Conservation (phyloP, 352 stramenopile species). For the Nothophytophthora sp. region DNA sequence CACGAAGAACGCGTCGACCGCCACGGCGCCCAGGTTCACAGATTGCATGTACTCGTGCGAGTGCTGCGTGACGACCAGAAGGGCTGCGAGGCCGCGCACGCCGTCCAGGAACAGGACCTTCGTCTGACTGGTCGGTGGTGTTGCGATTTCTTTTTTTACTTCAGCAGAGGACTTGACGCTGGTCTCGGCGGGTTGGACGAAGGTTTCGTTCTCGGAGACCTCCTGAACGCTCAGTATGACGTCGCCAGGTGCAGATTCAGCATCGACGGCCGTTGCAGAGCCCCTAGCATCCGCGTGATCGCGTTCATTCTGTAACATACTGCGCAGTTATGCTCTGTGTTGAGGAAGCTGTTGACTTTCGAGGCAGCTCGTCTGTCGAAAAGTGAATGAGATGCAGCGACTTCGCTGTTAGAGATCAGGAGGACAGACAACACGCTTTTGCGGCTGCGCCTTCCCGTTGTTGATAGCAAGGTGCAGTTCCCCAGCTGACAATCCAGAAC, state of each 20-base stretch:
- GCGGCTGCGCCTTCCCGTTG: no score
- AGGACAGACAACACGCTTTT: no score
- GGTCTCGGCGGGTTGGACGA: constrained; percentile 1
- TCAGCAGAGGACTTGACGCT: constrained; percentile 8
- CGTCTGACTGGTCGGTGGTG: neutral
- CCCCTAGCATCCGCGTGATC: constrained; percentile 10
- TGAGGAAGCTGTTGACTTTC: no score
- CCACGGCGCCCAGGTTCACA: constrained; percentile 22
- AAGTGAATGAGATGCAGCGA: no score
- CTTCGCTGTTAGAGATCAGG: no score
- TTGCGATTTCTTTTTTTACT: constrained; percentile 3
- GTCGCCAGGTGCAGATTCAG: no score
- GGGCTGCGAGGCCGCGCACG: constrained; percentile 36
- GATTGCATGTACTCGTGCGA: constrained; percentile 17
- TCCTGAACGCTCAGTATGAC: no score
- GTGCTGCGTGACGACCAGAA: constrained; percentile 28
- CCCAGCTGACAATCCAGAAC: no score
- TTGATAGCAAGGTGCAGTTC: no score
- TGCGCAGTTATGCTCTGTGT: no score
- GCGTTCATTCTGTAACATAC: no score
- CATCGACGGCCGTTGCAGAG: constrained; percentile 12
- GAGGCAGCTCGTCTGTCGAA: no score
- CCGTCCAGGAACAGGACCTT: constrained; percentile 38
- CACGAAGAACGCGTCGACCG: constrained; percentile 48
- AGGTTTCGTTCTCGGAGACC: constrained; percentile 19